Base-by-base conservation (phyloP, 495 filamentous ascomycete species). In the Aspergillus egyptiacus region DNA sequence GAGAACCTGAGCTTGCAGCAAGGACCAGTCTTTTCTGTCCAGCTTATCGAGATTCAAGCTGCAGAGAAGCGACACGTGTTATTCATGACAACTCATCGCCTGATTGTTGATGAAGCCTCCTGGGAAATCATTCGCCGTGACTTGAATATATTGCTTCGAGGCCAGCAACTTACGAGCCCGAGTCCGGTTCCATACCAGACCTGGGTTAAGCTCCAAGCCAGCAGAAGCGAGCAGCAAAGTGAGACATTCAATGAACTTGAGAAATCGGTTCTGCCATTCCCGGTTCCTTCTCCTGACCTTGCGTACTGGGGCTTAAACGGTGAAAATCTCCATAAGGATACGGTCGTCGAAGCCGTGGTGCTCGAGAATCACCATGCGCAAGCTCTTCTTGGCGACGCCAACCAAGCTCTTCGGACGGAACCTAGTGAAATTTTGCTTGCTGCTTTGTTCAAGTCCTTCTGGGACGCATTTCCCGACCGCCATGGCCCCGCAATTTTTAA, bases 401-500 rank as follows among this genome's bases (percentile, higher is more conserved):
- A 75, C 43, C 47, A 55, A 2, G 23, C 60, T 5, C 48, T 76
- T 5, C 48, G 57, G 6, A 76, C 71, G 2, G 65, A 75, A n/a
- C 39, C 64, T 0, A 28, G 73, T 0, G 74, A 79, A 11, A 44
- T 79, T n/a, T 46, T 79, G 2, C 19, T 74, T 1, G 63, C 69
- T 8, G 63, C 67, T 0, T 42, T 77, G 2, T 43, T 70, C 1
- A 43, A 67, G 11, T 73, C 74, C 0, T 77, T 70, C 48, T 42
- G 51, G 3, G 33, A 57, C 2, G 55, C 52, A 0, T 71, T 71
- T 43, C 60, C 62, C 14, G 77, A 81, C 44, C 64, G 75, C 8
- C 43, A 58, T 1, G 50, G 65, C 2, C 77, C 78, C 1, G 72
- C 78, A 3, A 55, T 83, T 0, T 66, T 61, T 37, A 62, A 51